Base-by-base conservation (phyloP, 805 yeast genomes). In the Kuraishia hungarica region DNA sequence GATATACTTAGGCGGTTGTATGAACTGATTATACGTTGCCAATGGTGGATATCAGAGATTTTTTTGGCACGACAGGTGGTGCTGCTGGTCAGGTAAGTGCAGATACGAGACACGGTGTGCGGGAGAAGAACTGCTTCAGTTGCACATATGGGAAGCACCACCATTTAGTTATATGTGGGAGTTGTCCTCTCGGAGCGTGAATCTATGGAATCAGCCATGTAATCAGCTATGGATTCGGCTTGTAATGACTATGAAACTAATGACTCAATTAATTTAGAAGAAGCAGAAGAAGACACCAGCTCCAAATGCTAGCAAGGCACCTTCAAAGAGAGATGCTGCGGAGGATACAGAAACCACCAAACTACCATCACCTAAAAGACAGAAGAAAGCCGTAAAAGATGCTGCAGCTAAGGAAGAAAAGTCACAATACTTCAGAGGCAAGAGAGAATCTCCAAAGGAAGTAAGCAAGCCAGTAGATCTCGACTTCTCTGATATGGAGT, bases 1-100 rank as follows among this genome's bases (percentile, higher is more conserved):
- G 11, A 7, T 7, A 28, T 11, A 28, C 11, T 28, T 28, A 28
- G 35, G 6, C 11, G 43, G 15, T 15, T 35, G 3, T 35, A 35
- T 10, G 8, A 6, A 35, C n/a, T 35, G 49, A 46, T 3, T 15
- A 8, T 10, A 51, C 13, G 51, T 47, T 21, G 49, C 48, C 51
- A 48, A 72, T 71, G 76, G 75, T 72, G 48, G 72, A 72, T 60
- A 73, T 74, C 56, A 64, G 71, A 24, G 73, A 72, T 53, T 74
- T 72, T 62, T 74, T 74, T 56, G 71, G 72, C 11, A 61, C 61
- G 23, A 56, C 52, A 26, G 57, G 53, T 22, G 60, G 60, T 51
- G 49, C 49, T 13, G 49, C 21, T 19, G 49, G 15, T 47, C 43
- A 35, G 43, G 43, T 35, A 15, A 35, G 43, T 35, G 8, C 17